Percentiles rank a stretch among this genome's conserved stretches.
Conservation (phyloP, 768 basidiomycete genomes). For the Cyathus striatus region DNA sequence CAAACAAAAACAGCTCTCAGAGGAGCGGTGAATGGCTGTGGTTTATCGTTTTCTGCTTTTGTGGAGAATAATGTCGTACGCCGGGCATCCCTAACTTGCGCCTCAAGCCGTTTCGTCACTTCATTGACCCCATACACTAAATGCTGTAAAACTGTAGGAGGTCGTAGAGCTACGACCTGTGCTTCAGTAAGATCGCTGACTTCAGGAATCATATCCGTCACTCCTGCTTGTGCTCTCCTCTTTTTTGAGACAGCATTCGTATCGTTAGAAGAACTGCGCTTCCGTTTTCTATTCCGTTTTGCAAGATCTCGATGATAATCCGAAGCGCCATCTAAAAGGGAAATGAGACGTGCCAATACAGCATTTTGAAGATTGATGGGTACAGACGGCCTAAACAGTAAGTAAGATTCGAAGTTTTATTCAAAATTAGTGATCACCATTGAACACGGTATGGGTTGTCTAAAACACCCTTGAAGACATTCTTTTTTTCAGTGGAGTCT, state of each 20-base stretch:
- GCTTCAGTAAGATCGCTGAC: too few relatives aligned
- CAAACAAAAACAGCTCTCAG: conserved; percentile 62
- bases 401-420: conserved; percentile 6
- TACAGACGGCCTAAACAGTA: conserved; percentile 50
- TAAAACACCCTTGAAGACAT: conserved; percentile 64
- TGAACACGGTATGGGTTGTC: conserved; percentile 66
- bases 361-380: conserved; percentile 59
- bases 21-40: conserved; percentile 7
- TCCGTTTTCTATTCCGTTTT: conserved; percentile 32
- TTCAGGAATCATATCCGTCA: neutral
- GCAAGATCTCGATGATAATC: conserved; percentile 32
- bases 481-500: conserved; percentile 47
- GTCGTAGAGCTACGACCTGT: conserved; percentile 1
- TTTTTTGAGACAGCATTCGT: neutral
- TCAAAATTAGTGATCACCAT: conserved; percentile 42
- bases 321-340: conserved; percentile 45
- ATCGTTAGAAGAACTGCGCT: conserved; percentile 12
- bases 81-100: conserved; percentile 34
- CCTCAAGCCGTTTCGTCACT: conserved; percentile 71
- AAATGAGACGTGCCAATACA: conserved; percentile 45
- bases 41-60: conserved; percentile 8
- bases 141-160: conserved; percentile 40
- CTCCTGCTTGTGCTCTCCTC: neutral
- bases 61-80: conserved; percentile 19
- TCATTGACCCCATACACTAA: conserved; percentile 71